These are phyloP conservation scores for Naegleria gruberi DNA, from an alignment of 208 protist species.

Conservation along the genomic window DNA sequence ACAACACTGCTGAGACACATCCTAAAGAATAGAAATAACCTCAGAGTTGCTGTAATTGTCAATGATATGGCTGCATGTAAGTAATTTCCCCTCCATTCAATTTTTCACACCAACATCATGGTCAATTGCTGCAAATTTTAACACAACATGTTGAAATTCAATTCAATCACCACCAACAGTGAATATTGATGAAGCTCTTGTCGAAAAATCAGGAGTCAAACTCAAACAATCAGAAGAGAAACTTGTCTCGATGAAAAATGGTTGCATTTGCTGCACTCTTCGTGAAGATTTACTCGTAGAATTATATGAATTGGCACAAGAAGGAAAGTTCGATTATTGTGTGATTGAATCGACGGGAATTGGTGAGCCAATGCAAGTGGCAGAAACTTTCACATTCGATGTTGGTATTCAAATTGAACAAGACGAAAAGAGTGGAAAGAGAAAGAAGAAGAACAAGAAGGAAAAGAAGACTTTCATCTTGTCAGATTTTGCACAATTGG, in stretches of 20 bases:
- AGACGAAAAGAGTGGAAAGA: not conserved
- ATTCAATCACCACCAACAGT: slow-evolving; percentile 16
- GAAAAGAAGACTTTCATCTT: not conserved
- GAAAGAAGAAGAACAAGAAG: not conserved
- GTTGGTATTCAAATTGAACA: slow-evolving; percentile 30
- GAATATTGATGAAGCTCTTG: slow-evolving; percentile 53
- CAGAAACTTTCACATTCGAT: slow-evolving; percentile 53
- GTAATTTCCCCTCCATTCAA: not conserved
- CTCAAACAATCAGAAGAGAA: slow-evolving; percentile 45
- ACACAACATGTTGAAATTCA: too few relatives aligned
- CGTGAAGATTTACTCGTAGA: slow-evolving; percentile 56
- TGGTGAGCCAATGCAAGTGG: slow-evolving; percentile 56
- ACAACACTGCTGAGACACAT: slow-evolving; percentile 61
- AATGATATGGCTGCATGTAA: slow-evolving; percentile 59
- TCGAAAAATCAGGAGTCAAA: slow-evolving; percentile 35
- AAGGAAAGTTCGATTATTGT: slow-evolving; percentile 54
- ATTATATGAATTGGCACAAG: slow-evolving; percentile 44
- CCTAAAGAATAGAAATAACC: slow-evolving; percentile 41
- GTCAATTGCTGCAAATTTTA: not conserved
- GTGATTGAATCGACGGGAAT: slow-evolving; percentile 59
- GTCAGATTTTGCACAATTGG: slow-evolving; percentile 26
- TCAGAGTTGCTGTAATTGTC: slow-evolving; percentile 52
- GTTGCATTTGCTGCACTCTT: slow-evolving; percentile 70
- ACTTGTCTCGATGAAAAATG: slow-evolving; percentile 43
- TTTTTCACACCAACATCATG: not conserved